Evolutionary conservation across 78 protist genomes (phyloP), one percentile per base, ranked within the genome.

Genomic region (Mantamonas sphyraenae): DNA sequence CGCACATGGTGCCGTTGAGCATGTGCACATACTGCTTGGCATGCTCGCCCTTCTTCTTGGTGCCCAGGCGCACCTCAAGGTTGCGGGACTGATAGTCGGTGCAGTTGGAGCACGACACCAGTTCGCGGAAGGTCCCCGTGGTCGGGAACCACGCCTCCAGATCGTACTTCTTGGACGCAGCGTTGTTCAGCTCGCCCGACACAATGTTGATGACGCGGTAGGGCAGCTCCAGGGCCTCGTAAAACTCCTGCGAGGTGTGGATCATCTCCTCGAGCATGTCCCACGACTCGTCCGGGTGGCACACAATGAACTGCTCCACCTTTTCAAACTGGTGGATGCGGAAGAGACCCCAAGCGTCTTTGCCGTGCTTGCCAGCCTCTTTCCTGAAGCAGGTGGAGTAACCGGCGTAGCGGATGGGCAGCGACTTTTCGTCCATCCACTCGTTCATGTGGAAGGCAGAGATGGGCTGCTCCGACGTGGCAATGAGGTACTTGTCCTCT

Each of bases 41-140:
- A 45, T 50, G 63, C 62, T 69, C 82, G 61, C 68, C 82, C 64
- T 68, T 60, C 79, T 83, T 90, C 59, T 57, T 55, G 61, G 34
- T 28, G 59, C 96, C 96, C 57, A 73, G 92, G 42, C 96, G 88
- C 64, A 81, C 73, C 65, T 81, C 78, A 24, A 95, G 75, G 45
- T 77, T 70, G 60, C 98, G 86, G n/a, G 95, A 70, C 82, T 92
- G 98, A 89, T 94, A 98, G 83, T 96, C 99, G 26, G 96, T 91
- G 88, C 99, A 98, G 89, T 98, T 98, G 65, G 99, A 96, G 91
- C 98, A 94, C 28, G 99, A 96, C 53, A 97, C 99, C 28, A 98
- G 87, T 80, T 98, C 99, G 38, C 99, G 87, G 92, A 56, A 95
- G 19, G 82, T 77, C 22, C 79, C 84, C 70, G 82, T 79, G 64